Base-by-base conservation (phyloP, 2,329 filamentous ascomycete genomes). In the Verticillium tricorpus region DNA sequence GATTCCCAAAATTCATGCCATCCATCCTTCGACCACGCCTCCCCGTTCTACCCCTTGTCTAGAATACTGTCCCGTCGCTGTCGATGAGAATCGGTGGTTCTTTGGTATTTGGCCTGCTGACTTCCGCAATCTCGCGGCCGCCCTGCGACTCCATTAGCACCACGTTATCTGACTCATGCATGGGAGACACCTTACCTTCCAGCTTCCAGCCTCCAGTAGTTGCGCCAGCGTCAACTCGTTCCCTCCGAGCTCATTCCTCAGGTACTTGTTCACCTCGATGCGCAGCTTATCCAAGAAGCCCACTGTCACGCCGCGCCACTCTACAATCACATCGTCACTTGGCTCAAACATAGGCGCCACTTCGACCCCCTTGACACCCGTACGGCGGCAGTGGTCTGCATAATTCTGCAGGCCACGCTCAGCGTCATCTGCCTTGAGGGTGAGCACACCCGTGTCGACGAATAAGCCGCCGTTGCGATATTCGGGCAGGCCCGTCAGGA, bases 1-100 rank as follows among this genome's bases (percentile, higher is more conserved):
- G n/a, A 25, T 52, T 52, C 45, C 45, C 19, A 52, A 11, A 52
- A 4, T 12, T 52, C 45, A 52, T 52, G 19, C 45, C n/a, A 2
- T 22, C 19, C 45, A 52, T 6, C 9, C 12, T 12, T 5, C 28
- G 1, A 28, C 28, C 28, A 28, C 34, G 19, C 12, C 11, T 8
- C 2, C 45, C 12, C 9, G 19, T 17, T 28, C 34, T 57, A 19
- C 14, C 56, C 9, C 22, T 5, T 15, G 59, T 62, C 74, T 87
- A 97, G 74, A 99, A 98, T 67, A 99, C 92, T 28, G 95, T 98
- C 65, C 95, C 95, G 74, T 99, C 95, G 67, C 92, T 97, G 68
- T 96, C 85, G 69, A 98, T 97, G 78, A 97, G 88, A 72, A 99
- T 98, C 5, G 95, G 95, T 35, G 94, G 92, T 74, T 96, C 92